Base-by-base conservation (phyloP, 2,329 filamentous ascomycete genomes). In the Tolypocladium paradoxum region DNA sequence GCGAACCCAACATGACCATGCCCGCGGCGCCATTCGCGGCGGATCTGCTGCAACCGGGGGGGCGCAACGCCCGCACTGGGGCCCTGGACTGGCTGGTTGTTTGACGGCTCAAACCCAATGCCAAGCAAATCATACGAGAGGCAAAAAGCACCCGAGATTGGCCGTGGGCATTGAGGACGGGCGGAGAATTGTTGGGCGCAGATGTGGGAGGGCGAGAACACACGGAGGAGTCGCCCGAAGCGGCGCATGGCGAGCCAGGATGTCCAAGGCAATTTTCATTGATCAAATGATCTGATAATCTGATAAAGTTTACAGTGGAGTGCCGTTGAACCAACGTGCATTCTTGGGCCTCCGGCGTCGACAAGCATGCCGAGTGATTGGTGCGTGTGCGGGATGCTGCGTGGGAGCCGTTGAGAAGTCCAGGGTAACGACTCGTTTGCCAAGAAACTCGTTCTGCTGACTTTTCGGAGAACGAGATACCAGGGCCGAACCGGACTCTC, bases 251-350 rank as follows among this genome's bases (percentile, higher is more conserved):
- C 43, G 7, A 46, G 24, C 24, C 2, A 9, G 43, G 24, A 46
- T 31, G 43, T n/a, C 2, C 9, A n/a, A 16, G 3, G 24, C 43
- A 46, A 46, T 8, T 46, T 9, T 46, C 5, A 7, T n/a, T 27
- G 33, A 49, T 29, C 34, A 37, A 49, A 49, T 49, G 48, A 49
- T 49, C 48, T 49, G 48, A 49, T 45, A 45, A 45, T 36, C 43
- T 46, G 43, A 46, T 46, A 46, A 31, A 11, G 16, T 2, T 29
- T 29, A 22, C 16, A 18, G 43, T 46, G 43, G 43, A 46, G 43
- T 46, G 7, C 4, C 16, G 31, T n/a, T 9, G 20, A 37, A 16
- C 34, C 48, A 36, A 49, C 33, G 29, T 37, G 20, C 48, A 49
- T 49, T 11, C 16, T 29, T 6, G 24, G 24, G 24, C 31, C 24